Conservation (phyloP, 305 asterid genomes). For the Petunia hybrid region DNA sequence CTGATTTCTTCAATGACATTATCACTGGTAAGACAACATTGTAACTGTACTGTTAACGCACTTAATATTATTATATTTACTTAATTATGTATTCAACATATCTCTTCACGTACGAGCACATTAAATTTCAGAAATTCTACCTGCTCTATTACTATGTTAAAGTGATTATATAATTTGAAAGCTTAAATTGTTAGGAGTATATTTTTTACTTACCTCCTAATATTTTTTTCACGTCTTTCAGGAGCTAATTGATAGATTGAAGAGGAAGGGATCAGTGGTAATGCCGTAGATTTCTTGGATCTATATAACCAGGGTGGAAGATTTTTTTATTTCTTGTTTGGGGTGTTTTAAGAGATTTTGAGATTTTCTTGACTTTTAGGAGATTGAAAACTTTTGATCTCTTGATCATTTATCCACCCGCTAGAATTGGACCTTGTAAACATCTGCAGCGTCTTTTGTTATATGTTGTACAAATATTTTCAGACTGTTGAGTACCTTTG, state of each 20-base stretch:
- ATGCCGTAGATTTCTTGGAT: conserved; percentile 20
- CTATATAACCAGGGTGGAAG: conserved; percentile 15
- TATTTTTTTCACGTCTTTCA: background rate
- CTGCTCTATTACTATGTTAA: no score
- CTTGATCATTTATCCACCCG: conserved; percentile 7
- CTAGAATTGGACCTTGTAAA: background rate
- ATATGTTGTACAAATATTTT: conserved; percentile 26
- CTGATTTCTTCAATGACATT: conserved; percentile 33
- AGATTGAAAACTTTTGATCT: conserved; percentile 8
- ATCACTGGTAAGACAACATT: background rate
- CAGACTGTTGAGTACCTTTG: background rate
- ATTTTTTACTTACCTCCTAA: background rate
- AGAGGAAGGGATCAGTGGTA: background rate
- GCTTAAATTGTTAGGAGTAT: no score
- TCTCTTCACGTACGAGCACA: no score
- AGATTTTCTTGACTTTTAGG: background rate
- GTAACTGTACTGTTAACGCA: no score
- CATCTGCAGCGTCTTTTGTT: background rate
- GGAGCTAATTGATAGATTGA: conserved; percentile 28
- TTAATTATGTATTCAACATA: no score
- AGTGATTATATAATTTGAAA: no score
- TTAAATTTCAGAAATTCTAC: no score
- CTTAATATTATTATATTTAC: no score
- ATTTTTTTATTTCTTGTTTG: background rate
- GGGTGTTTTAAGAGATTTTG: conserved; percentile 30